These are phyloP conservation scores for Brassica juncea DNA, from an alignment of 345 rosid genomes.

Conservation along the genomic window DNA sequence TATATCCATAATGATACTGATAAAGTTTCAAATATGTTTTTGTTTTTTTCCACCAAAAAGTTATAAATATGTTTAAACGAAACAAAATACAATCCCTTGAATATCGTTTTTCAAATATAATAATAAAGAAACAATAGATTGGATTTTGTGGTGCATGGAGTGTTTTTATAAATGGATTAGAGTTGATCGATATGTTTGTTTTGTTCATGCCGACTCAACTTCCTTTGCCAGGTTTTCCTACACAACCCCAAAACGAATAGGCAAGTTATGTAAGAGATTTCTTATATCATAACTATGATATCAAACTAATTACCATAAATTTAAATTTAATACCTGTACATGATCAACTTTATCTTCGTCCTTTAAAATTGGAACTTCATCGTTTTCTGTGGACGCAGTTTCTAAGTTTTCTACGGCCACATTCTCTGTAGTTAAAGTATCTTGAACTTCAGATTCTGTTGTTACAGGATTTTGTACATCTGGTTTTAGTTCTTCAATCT, in stretches of 20 bases:
- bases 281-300: background rate
- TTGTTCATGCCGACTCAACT: constrained; percentile 29
- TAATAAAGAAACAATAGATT: background rate
- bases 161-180: background rate
- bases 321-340: constrained; percentile 17
- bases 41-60: background rate
- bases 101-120: background rate
- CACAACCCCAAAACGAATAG: background rate
- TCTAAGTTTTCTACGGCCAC: background rate
- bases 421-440: background rate
- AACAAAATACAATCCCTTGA: constrained; percentile 3
- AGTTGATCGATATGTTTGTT: background rate
- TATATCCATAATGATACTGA: no score
- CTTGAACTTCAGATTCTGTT: constrained; percentile 19
- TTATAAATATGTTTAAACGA: background rate
- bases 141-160: background rate
- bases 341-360: constrained; percentile 10
- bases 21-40: background rate
- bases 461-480: constrained; percentile 11
- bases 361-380: background rate
- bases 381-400: background rate
- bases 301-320: background rate
- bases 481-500: constrained; percentile 24
- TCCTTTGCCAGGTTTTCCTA: constrained; percentile 29
- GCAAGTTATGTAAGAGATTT: background rate